Base-by-base conservation (phyloP, 169 alveolate species). In the Cryptosporidium tyzzeri region DNA sequence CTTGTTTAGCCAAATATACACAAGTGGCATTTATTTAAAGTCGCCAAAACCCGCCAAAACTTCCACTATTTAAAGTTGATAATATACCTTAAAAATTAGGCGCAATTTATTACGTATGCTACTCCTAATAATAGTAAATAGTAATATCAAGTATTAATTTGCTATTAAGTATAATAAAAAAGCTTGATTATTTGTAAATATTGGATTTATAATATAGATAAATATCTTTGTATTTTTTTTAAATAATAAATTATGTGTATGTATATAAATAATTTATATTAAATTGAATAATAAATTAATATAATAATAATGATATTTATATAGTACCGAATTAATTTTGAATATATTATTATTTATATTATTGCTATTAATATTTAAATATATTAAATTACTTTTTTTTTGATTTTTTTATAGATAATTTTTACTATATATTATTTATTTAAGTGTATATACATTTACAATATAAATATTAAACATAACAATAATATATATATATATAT, bases 1-100 rank as follows among this genome's bases (percentile, higher is more conserved):
- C 33, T 55, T 55, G 67, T 55, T 55, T 55, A 55, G 67, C 35
- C 67, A 0, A 23, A 6, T 21, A 55, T 55, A 55, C 67, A 23
- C 29, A 55, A 55, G 67, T 55, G 67, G 67, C 35, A 55, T 26
- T 5, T 55, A 23, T 21, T 55, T 55, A 55, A 35, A 55, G 23
- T 55, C 23, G 35, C 37, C 3, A 55, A 0, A 26, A 26, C 67
- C 67, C 67, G 67, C 67, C 67, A 55, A 55, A 55, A 55, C 67
- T 55, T 55, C 67, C 67, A 55, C 67, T 55, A 55, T 55, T 55
- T 55, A 55, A 48, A 48, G 26, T 55, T 55, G n/a, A 53, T 53
- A 16, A 12, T 53, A 55, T 21, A 55, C 67, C 21, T 48, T 48
- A 55, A 23, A 55, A 55, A 55, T 55, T 23, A 26, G 35, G 67